Evolutionary conservation across 2,329 filamentous ascomycete genomes (phyloP).

Genomic region (Aspergillus sclerotialis): DNA sequence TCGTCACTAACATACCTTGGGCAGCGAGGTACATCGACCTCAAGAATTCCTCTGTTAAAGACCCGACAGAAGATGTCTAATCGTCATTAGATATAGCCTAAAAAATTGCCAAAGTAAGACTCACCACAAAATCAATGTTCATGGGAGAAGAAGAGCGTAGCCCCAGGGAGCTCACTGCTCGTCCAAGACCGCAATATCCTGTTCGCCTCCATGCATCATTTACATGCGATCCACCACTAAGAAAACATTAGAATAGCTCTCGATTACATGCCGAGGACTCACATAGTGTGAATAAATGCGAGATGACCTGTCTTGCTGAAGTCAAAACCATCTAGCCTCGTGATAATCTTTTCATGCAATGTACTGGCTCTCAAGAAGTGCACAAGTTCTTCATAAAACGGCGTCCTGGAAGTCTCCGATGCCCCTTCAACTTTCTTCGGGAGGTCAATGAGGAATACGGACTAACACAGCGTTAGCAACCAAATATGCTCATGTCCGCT

Average conservation of each 20-base stretch:
- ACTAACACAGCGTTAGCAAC: constrained; percentile 38
- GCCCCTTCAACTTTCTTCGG: constrained; percentile 43
- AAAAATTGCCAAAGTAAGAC: no score
- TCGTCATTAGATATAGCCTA: no score
- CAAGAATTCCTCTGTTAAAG: constrained; percentile 63
- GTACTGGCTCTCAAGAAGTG: constrained; percentile 64
- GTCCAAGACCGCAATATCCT: constrained; percentile 68
- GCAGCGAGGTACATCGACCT: constrained; percentile 52
- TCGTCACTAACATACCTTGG: constrained; percentile 39
- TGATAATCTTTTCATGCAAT: constrained; percentile 56
- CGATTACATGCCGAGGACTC: constrained; percentile 26
- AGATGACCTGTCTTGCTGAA: constrained; percentile 65
- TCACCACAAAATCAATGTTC: constrained; percentile 66
- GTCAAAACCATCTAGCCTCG: constrained; percentile 70
- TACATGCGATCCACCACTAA: constrained; percentile 52
- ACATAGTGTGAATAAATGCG: constrained; percentile 83
- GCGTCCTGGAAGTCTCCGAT: constrained; percentile 27
- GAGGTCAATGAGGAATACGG: constrained; percentile 86
- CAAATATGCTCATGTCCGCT: background rate
- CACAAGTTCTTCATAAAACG: constrained; percentile 63
- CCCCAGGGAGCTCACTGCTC: constrained; percentile 57
- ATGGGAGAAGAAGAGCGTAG: constrained; percentile 50
- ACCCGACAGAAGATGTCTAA: constrained; percentile 74
- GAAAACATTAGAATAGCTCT: constrained; percentile 6
- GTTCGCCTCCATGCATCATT: constrained; percentile 46